Conservation (phyloP, 495 filamentous ascomycete genomes). For the Peziza echinospora region DNA sequence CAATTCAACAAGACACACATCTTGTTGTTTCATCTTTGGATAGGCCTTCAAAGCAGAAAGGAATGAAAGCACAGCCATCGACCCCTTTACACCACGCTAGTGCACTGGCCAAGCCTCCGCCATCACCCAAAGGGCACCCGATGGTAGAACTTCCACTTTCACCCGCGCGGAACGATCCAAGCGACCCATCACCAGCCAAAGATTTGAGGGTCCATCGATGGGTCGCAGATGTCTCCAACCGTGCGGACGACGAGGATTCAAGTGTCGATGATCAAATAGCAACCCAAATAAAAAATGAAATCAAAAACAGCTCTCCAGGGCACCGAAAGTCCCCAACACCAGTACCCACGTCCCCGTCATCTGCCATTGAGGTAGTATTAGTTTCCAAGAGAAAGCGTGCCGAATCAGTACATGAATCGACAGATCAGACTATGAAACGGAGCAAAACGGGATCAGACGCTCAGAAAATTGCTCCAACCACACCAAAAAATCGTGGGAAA, state of each 20-base stretch:
- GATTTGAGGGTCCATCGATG: neutral
- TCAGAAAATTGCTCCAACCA: too few relatives aligned
- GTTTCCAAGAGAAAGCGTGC: neutral
- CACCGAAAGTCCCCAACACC: neutral
- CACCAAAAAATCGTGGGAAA: too few relatives aligned
- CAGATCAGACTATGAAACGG: too few relatives aligned
- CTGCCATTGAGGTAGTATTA: neutral
- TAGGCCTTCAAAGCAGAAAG: too few relatives aligned
- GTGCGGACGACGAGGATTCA: neutral
- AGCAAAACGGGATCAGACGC: too few relatives aligned
- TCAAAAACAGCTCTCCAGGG: neutral
- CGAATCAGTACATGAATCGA: too few relatives aligned
- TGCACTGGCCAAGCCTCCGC: neutral
- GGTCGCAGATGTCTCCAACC: neutral
- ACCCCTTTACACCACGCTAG: neutral
- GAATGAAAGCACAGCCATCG: neutral
- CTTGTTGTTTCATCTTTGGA: too few relatives aligned
- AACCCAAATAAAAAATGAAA: neutral
- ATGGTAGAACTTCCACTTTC: slow-evolving; percentile 1
- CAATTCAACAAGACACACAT: too few relatives aligned
- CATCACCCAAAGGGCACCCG: slow-evolving; percentile 2
- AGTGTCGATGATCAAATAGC: neutral
- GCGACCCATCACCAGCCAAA: too few relatives aligned
- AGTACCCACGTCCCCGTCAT: neutral
- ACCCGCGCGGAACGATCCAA: too few relatives aligned